Evolutionary conservation across 176 grass and related monocot genomes (phyloP), one percentile per base, ranked within the genome.

Genomic region (Tuctoria greenei): DNA sequence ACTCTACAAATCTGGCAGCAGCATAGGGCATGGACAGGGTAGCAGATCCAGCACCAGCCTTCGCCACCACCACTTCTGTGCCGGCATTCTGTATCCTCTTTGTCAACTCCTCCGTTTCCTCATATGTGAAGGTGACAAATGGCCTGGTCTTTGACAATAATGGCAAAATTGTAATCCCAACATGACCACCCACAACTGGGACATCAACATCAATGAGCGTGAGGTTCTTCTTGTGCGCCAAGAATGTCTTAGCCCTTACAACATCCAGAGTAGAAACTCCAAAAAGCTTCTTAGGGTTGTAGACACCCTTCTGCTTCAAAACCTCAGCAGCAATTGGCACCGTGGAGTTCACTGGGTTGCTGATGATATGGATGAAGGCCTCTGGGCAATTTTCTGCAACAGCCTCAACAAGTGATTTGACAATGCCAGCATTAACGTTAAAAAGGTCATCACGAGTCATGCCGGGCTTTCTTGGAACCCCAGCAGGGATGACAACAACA

Each of bases 401-500:
- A 79, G 89, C 92, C 73, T 95, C 86, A 34, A 95, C 78, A 71
- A 95, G 86, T 2, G 88, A 59, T 79, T 95, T 91, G 69, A 95
- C 92, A 8, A 95, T 95, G 67, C 79, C 67, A 0, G 86, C 92
- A 4, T 91, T 95, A 64, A 95, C 91, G 73, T 89, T 95, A 67
- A 95, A 95, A 25, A 91, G 84, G 52, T 95, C 92, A 84, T 95
- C 92, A 45, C 92, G 92, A 38, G 92, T 95, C 92, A 91, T 95
- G 57, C 92, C 92, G 6, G 92, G 92, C 77, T 95, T 95, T 69
- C 92, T 91, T 9, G 92, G 88, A 21, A 91, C 89, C 4, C 92
- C 89, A 1, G 92, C 89, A 67, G 92, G 92, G 76, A 95, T 95
- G 66, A 95, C 86, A 37, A 95, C 88, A 57, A 91, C 83, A 82